Base-by-base conservation (phyloP, 345 rosid genomes). In the Abelmoschus esculentus region DNA sequence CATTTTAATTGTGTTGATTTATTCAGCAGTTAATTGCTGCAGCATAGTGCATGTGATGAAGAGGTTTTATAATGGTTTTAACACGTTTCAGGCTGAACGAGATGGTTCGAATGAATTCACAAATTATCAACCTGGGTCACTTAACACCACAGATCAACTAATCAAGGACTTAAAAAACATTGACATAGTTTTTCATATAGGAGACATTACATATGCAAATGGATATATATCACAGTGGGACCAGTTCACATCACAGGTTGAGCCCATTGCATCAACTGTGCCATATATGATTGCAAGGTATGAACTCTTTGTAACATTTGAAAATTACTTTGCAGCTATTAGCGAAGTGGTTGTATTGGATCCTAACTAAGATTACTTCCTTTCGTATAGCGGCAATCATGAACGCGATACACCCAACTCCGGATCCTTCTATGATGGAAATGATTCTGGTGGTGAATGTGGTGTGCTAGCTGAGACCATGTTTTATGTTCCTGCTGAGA, bases 231-330 rank as follows among this genome's bases (percentile, higher is more conserved):
- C 60, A 22, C 61, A 56, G 61, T 56, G 61, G 61, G 61, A 56
- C 34, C 61, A 56, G 34, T 56, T 56, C 61, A 56, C 61, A 10
- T 56, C 61, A 22, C 61, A 56, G 61, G 61, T 56, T 26, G 61
- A 56, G 32, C 61, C 15, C 32, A 56, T 56, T 56, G 32, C 61
- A 22, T 56, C 61, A 3, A 56, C 61, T 4, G 32, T 56, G 61
- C 61, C 61, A 56, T 56, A 56, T 56, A 56, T 56, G 61, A 56
- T 56, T 56, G 61, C 61, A 56, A 56, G 61, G 61, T 29, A 22
- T 26, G 32, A 56, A 11, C 61, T 26, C 34, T 26, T 56, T 56
- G 61, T 56, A 56, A 56, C 61, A 26, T n/a, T 56, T 42, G 28
- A 26, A 18, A 10, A 56, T 11, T 56, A 26, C 32, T 8, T 56